A percentile compares a stretch with the other conserved stretches of the same genome.
Conservation (phyloP, 352 stramenopile genomes). For the Globisporangium iwayamae region DNA sequence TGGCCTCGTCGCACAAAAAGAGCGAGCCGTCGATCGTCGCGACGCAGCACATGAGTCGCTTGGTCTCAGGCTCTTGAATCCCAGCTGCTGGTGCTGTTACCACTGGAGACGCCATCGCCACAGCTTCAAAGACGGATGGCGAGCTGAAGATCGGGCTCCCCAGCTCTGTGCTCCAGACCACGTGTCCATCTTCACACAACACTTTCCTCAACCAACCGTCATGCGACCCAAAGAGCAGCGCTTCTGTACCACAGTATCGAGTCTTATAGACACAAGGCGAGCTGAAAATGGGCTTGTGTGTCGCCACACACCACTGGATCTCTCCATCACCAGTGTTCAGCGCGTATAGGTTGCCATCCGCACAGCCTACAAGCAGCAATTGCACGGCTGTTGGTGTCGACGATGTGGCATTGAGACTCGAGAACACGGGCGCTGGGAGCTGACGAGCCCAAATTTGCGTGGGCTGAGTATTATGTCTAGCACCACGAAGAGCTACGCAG, state of each 20-base stretch:
- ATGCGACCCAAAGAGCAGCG: conserved; percentile 46
- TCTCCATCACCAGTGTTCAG: conserved; percentile 22
- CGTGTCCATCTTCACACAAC: conserved; percentile 19
- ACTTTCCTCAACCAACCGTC: conserved; percentile 47
- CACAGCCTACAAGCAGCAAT: conserved; percentile 43
- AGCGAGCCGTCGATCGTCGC: conserved; percentile 37
- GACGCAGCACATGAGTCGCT: conserved; percentile 33
- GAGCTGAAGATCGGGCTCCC: conserved; percentile 45
- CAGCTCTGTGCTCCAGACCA: conserved; percentile 33
- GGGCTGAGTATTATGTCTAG: neutral
- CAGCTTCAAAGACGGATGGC: conserved; percentile 25
- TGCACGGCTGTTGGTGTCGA: conserved; percentile 8
- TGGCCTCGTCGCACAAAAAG: conserved; percentile 38
- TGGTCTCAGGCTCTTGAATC: neutral
- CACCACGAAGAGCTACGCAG: conserved; percentile 15
- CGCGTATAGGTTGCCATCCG: conserved; percentile 43
- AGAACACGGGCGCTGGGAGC: conserved; percentile 52
- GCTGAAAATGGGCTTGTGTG: conserved; percentile 55
- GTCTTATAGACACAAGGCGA: conserved; percentile 39
- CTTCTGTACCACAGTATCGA: neutral
- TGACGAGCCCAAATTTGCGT: conserved; percentile 5
- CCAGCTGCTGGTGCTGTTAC: neutral
- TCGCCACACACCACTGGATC: conserved; percentile 32
- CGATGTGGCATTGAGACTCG: conserved; percentile 25
- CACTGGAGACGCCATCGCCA: neutral